Evolutionary conservation across 768 basidiomycete species (phyloP).

Genomic region (Amanita molliuscula): DNA sequence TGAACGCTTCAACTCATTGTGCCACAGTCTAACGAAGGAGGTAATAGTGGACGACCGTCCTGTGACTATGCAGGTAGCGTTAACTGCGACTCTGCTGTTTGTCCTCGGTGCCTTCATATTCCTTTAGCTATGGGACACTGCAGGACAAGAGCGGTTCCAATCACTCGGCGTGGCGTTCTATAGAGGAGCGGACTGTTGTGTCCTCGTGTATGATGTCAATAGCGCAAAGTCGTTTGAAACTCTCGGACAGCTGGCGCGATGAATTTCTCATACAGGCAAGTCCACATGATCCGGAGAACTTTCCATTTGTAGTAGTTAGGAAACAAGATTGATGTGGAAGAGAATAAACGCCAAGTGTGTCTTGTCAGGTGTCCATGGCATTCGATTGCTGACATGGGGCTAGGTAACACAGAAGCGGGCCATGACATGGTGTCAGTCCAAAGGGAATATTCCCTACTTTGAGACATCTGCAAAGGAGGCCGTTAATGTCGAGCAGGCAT

Average conservation of each 20-base stretch:
- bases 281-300: conserved; percentile 98
- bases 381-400: not conserved
- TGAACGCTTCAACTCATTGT: conserved; percentile 11
- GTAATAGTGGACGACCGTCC: conserved; percentile 97
- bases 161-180: conserved; percentile 99
- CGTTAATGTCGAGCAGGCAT: conserved; percentile 99
- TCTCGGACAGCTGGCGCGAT: conserved; percentile 97
- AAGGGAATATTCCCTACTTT: conserved; percentile 99
- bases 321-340: conserved; percentile 99
- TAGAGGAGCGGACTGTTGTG: conserved; percentile 97
- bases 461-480: conserved; percentile 99
- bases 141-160: conserved; percentile 99
- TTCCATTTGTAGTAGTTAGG: conserved; percentile 98
- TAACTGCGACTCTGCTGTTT: conserved; percentile 1
- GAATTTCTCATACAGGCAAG: conserved; percentile 99
- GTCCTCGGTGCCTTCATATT: not conserved
- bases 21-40: conserved; percentile 83
- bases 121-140: conserved; percentile 92
- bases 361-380: not conserved
- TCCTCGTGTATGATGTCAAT: conserved; percentile 98
- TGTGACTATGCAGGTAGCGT: conserved; percentile 91
- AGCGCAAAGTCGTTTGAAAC: conserved; percentile 98
- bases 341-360: conserved; percentile 90
- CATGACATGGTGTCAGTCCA: conserved; percentile 99
- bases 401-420: conserved; percentile 99